Evolutionary conservation across 2,329 filamentous ascomycete genomes (phyloP), one percentile per base, ranked within the genome.

Genomic region (Paecilomyces formosus): DNA sequence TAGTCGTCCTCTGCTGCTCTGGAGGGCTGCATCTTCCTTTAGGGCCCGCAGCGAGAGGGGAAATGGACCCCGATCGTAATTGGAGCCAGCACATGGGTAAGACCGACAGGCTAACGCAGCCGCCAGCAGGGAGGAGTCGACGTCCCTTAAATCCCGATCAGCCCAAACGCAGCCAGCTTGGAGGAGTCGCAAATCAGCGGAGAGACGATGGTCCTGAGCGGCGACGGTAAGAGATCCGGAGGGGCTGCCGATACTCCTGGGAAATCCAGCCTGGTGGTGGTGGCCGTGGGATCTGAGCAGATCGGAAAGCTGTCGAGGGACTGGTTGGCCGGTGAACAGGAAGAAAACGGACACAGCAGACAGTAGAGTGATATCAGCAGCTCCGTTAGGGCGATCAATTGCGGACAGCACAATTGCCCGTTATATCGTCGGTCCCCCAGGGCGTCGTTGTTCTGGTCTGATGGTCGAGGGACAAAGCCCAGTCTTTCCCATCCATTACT

Each of bases 151-250:
- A 64, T 57, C 62, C 65, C 33, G 66, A 68, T 55, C 61, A 61
- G 28, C 64, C 65, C 53, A 61, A 26, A 56, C 18, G 66, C 66
- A 12, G 67, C 60, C 56, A 66, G 67, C 58, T 57, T 66, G 31
- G 64, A 67, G 50, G 52, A 67, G 13, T 58, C 59, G 50, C 50
- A 52, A 52, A 52, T 52, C 50, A 52, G 50, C 50, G 50, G 18
- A 52, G 50, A 52, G 50, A 28, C 8, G 50, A 45, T 18, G 39
- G 39, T 15, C 39, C 39, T 45, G 39, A 45, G 39, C 39, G 39
- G 39, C 39, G n/a, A 21, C 39, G 39, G 39, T 45, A 45, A 45
- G 39, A 45, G 39, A 45, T 45, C 39, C 39, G 39, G 39, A 45
- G 39, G 39, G 39, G 39, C 5, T 45, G 39, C 39, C 39, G 15